Conservation (phyloP, 2,329 filamentous ascomycete genomes). For the Coniosporium tulheliwenetii region DNA sequence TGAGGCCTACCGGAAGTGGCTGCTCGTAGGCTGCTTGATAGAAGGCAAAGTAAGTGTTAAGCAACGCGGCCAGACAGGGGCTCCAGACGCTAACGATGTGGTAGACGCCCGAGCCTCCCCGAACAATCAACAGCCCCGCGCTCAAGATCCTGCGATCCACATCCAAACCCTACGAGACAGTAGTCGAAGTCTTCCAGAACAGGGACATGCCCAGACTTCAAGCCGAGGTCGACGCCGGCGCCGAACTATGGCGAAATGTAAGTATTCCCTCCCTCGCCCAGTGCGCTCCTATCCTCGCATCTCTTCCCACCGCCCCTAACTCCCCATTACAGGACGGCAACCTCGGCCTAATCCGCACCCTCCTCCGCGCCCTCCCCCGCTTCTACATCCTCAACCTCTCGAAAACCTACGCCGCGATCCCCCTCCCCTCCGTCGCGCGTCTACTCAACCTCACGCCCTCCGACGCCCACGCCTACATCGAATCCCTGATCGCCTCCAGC, state of each 20-base stretch:
- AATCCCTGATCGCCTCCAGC: slow-evolving; percentile 35
- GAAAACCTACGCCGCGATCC: slow-evolving; percentile 52
- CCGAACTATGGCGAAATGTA: slow-evolving; percentile 44
- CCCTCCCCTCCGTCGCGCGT: slow-evolving; percentile 36
- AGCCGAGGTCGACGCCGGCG: slow-evolving; percentile 45
- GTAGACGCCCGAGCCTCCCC: slow-evolving; percentile 35
- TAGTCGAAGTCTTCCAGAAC: slow-evolving; percentile 54
- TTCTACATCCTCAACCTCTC: slow-evolving; percentile 62
- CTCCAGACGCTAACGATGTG: slow-evolving; percentile 1
- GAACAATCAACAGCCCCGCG: slow-evolving; percentile 36
- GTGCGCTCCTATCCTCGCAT: not conserved
- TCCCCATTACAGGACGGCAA: slow-evolving; percentile 48
- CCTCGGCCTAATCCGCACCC: slow-evolving; percentile 50
- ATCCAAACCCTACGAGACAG: slow-evolving; percentile 52
- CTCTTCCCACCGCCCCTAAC: slow-evolving; percentile 1
- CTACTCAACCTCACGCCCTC: slow-evolving; percentile 34
- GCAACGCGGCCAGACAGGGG: not conserved
- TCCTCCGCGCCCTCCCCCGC: slow-evolving; percentile 54
- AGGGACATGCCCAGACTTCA: slow-evolving; percentile 43
- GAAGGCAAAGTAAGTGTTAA: slow-evolving; percentile 40
- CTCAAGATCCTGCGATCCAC: slow-evolving; percentile 42
- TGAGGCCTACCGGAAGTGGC: slow-evolving; percentile 85
- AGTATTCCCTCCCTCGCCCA: slow-evolving; percentile 7
- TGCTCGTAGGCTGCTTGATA: slow-evolving; percentile 59
- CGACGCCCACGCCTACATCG: slow-evolving; percentile 36